Evolutionary conservation across 2,329 filamentous ascomycete genomes (phyloP), one percentile per base, ranked within the genome.

Genomic region (Aspergillus pseudotamarii): DNA sequence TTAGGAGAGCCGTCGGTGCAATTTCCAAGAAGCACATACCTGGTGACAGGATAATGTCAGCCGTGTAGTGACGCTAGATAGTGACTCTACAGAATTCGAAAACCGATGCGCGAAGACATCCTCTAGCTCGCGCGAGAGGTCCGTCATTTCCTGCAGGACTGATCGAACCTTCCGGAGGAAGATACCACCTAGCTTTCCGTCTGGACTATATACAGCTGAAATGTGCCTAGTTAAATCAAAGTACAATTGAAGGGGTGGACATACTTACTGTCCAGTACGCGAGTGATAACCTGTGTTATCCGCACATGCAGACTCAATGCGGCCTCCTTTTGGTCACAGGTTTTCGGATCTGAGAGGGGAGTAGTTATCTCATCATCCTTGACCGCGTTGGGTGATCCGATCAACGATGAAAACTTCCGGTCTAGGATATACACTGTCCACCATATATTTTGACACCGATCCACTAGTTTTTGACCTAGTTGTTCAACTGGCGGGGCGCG

Each of bases 361-460:
- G 80, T 79, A 2, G 79, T 76, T 0, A 85, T 79, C 43, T 85
- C 82, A 12, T 83, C 79, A 32, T 86, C 83, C 38, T 78, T 77
- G 1, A 86, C 75, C 0, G 82, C 81, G 45, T 82, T 80, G 0
- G 85, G 84, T 0, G 85, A 68, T 0, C 85, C 85, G 78, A 86
- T 84, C 2, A 86, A 67, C 0, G 83, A 83, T 1, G 83, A 83
- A 76, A 86, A 85, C 66, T 86, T 81, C 1, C 84, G 78, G 59
- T 86, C 84, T 0, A 86, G 69, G 3, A 86, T 79, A 51, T 85
- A 86, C 0, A 85, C 79, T 0, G 84, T 86, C 84, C 84, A 86
- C 83, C 84, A 87, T 14, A 84, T 78, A 59, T 81, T 81, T 6
- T 82, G 81, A 48, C 80, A 83, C 54, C 85, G 74, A 59, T 86